Evolutionary conservation across 139 green algal species (phyloP).

Genomic region (Ettlia oleoabundans): DNA sequence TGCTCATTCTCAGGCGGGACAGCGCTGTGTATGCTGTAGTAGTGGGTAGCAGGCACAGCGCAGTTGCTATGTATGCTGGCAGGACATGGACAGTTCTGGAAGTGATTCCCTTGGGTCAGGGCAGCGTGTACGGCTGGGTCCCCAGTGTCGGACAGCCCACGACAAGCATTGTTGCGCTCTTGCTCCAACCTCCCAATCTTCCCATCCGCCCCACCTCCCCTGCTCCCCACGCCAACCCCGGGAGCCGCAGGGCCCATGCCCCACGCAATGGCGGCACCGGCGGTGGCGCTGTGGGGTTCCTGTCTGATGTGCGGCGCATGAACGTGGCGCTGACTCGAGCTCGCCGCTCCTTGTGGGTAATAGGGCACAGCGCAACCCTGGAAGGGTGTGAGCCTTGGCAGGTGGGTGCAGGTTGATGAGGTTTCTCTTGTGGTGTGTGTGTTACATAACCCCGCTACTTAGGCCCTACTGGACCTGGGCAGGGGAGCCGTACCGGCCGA

Average conservation of each 20-base stretch:
- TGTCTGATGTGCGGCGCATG: conserved; percentile 82
- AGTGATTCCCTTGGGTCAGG: no score
- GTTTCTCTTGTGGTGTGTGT: no score
- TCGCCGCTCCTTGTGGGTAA: conserved; percentile 74
- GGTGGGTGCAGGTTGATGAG: background rate
- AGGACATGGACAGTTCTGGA: no score
- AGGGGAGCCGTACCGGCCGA: no score
- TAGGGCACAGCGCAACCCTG: conserved; percentile 65
- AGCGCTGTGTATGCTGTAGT: background rate
- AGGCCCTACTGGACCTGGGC: no score
- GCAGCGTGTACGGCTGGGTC: no score
- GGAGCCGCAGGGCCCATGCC: conserved; percentile 4
- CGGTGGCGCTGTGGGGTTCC: conserved; percentile 80
- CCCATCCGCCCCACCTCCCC: no score
- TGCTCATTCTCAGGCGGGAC: background rate
- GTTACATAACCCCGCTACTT: no score
- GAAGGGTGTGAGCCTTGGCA: conserved; percentile 23
- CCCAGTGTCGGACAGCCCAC: no score
- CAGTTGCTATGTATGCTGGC: background rate
- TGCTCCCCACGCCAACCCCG: no score
- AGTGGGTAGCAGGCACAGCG: background rate
- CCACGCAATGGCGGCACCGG: conserved; percentile 26
- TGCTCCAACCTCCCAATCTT: no score
- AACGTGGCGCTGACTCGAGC: conserved; percentile 93
- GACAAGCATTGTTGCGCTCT: no score